Base-by-base conservation (phyloP, 208 protist genomes). In the Acanthamoeba healyi region DNA sequence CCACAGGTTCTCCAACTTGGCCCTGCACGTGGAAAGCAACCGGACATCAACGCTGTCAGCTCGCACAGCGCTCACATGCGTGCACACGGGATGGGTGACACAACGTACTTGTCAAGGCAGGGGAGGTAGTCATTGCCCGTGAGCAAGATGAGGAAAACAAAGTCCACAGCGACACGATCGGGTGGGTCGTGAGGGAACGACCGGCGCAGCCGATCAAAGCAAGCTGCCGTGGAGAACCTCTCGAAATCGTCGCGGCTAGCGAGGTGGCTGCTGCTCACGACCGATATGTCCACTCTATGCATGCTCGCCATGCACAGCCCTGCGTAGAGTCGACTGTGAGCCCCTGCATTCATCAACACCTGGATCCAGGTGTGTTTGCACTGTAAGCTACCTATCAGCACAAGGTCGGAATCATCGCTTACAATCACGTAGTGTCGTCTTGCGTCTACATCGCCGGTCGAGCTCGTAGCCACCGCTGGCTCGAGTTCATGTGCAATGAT, bases 61-160 rank as follows among this genome's bases (percentile, higher is more conserved):
- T 38, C 7, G 29, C 32, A 70, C 5, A 26, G 32, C 29, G 9
- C 24, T 15, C 17, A 26, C 61, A 4, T 9, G 26, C 61, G 22
- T 1, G 22, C 49, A 56, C 6, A 14, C 51, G 26, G 17, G 26
- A 49, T 4, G 44, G 44, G 44, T 15, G 44, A 49, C 44, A 49
- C 44, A 49, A 49, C 34, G 34, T 15, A 91, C 84, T 49, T 72
- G 34, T 67, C 24, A 14, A 91, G 40, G 29, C 36, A 32, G n/a
- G 84, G 84, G 19, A 91, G 49, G 56, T 91, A 91, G 56, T 91
- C 84, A 40, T 91, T 91, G 49, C 84, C 84, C 22, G 58, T 91
- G 19, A 91, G 58, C 0, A 91, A 24, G 26, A 72, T 29, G 26
- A 91, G 49, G 49, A 91, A 72, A 12, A 91, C 84, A 29, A 91